Percentiles rank a stretch among this genome's conserved stretches.
phyloP scores from a whole-genome alignment of 225 moss, liverwort and hornwort genomes.

The Climacium dendroides region DNA sequence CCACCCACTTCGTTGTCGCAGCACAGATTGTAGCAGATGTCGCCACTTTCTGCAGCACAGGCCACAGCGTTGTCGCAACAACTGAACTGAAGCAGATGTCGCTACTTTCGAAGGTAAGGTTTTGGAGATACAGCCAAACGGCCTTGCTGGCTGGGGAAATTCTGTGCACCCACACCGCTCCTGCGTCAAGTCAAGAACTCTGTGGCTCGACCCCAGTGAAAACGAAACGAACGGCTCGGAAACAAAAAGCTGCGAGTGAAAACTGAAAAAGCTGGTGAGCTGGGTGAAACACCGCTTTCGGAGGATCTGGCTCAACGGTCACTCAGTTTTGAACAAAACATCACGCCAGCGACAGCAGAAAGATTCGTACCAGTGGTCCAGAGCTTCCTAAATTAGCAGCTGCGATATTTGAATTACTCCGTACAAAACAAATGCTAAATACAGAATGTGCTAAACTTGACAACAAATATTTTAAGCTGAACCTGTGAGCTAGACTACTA shows the following conservation, averaged over 20 bases:
- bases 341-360: background rate
- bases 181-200: background rate
- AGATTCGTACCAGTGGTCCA: background rate
- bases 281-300: background rate
- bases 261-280: background rate
- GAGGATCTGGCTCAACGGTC: background rate
- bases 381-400: background rate
- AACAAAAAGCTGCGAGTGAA: background rate
- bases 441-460: background rate
- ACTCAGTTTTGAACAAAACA: background rate
- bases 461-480: background rate
- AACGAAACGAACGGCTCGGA: background rate
- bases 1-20: background rate
- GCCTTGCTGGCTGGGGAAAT: background rate
- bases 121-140: background rate
- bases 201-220: background rate
- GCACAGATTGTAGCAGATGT: background rate
- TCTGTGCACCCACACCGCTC: background rate
- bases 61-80: background rate
- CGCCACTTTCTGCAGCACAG: background rate
- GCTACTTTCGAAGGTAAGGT: background rate
- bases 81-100: background rate
- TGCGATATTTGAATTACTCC: background rate
- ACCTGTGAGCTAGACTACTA: too few species aligned
- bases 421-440: background rate